A percentile compares a stretch with the other conserved stretches of the same genome.
Evolutionary conservation across 1,284 basidiomycete species (phyloP).

Genomic region (Sanghuangporus baumii): DNA sequence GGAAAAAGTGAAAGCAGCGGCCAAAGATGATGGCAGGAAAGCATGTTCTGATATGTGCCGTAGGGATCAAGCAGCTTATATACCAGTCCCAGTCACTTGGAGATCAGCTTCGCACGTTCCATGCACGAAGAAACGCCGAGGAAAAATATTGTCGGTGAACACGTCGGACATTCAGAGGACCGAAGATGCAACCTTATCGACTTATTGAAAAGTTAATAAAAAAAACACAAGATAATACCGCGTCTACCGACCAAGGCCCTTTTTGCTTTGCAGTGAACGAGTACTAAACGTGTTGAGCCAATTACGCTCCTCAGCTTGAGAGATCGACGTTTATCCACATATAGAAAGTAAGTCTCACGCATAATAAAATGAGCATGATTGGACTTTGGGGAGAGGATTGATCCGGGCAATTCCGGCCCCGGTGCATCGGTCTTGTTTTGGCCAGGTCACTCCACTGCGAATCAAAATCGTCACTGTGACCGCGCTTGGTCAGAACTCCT

Average conservation of each 20-base stretch:
- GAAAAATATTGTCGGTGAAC: not conserved
- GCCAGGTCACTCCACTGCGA: constrained; percentile 11
- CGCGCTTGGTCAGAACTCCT: not conserved
- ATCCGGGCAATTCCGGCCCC: constrained; percentile 3
- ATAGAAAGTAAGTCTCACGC: not conserved
- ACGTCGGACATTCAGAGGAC: not conserved
- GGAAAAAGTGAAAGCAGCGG: no score
- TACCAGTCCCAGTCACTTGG: not conserved
- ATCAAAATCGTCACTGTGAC: not conserved
- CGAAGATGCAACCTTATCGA: not conserved
- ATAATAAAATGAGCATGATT: not conserved
- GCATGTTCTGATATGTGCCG: no score
- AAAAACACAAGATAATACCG: no score
- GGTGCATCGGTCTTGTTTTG: not conserved
- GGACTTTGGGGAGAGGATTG: not conserved
- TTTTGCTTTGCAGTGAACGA: not conserved
- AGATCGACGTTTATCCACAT: not conserved
- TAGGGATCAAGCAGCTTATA: not conserved
- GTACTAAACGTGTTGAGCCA: not conserved
- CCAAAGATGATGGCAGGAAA: no score
- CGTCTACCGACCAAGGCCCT: not conserved
- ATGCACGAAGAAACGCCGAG: constrained; percentile 11
- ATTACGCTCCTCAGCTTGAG: not conserved
- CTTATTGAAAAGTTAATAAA: not conserved
- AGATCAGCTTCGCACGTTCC: not conserved